These are phyloP conservation scores for Vanrija humicola DNA, from an alignment of 1,284 basidiomycete genomes.

Conservation along the genomic window DNA sequence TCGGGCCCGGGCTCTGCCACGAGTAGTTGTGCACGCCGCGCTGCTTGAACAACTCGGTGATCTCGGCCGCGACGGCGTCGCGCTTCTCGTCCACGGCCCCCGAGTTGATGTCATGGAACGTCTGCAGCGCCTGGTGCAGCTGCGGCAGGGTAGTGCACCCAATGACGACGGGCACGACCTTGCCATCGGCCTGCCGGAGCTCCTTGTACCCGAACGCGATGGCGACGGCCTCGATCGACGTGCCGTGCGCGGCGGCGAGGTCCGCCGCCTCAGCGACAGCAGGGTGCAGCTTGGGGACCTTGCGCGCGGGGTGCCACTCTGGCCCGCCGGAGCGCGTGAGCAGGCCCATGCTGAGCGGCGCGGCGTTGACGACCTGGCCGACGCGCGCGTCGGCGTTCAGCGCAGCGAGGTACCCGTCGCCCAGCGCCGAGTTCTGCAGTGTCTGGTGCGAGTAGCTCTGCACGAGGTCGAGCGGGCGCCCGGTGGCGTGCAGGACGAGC, in stretches of 20 bases:
- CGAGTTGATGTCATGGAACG: slow-evolving; percentile 61
- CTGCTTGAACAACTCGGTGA: slow-evolving; percentile 53
- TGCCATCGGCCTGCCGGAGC: slow-evolving; percentile 35
- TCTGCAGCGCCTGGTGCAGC: slow-evolving; percentile 66
- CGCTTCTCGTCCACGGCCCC: slow-evolving; percentile 40
- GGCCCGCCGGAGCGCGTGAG: slow-evolving; percentile 64
- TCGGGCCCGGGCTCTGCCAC: slow-evolving; percentile 33
- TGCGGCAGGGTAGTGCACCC: slow-evolving; percentile 67
- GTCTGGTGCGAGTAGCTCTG: slow-evolving; percentile 84
- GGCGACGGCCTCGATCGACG: slow-evolving; percentile 62
- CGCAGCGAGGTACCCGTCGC: slow-evolving; percentile 57
- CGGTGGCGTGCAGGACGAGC: slow-evolving; percentile 59
- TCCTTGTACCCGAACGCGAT: slow-evolving; percentile 66
- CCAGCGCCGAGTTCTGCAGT: slow-evolving; percentile 70
- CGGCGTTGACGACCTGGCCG: slow-evolving; percentile 71
- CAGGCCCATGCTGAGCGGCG: slow-evolving; percentile 88
- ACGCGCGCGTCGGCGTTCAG: slow-evolving; percentile 63
- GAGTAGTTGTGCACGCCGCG: slow-evolving; percentile 56
- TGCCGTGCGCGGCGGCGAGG: slow-evolving; percentile 29
- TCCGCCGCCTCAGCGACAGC: slow-evolving; percentile 25
- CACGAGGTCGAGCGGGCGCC: slow-evolving; percentile 66
- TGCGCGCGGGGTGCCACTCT: slow-evolving; percentile 75
- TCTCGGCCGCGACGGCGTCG: slow-evolving; percentile 53
- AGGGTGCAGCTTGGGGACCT: slow-evolving; percentile 15
- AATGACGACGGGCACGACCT: slow-evolving; percentile 64